phyloP scores from a whole-genome alignment of 2,329 filamentous ascomycete species.

The Cladosporium sp. region DNA sequence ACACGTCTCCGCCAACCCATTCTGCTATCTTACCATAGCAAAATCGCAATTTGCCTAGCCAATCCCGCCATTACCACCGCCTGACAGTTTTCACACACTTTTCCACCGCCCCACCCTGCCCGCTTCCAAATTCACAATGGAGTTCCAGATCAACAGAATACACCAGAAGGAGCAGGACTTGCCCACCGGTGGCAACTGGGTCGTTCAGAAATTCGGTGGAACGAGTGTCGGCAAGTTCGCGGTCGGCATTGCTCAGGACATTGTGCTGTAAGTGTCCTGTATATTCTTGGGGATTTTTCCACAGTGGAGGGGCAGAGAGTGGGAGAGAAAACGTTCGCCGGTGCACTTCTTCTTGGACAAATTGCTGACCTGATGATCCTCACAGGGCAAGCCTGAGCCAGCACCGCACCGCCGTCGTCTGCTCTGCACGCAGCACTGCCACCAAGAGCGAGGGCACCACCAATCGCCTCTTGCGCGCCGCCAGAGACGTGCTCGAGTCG shows the following conservation, averaged over 20 bases:
- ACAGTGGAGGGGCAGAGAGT: background rate
- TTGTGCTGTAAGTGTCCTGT: constrained; percentile 51
- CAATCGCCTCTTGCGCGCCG: constrained; percentile 60
- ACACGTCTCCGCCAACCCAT: too few relatives aligned
- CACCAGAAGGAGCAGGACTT: constrained; percentile 44
- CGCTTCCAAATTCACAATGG: constrained; percentile 12
- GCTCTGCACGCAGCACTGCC: constrained; percentile 89
- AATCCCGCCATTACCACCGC: background rate
- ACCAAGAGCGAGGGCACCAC: constrained; percentile 95
- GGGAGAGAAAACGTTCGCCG: background rate
- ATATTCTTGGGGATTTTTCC: background rate
- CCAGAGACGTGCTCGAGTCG: constrained; percentile 40
- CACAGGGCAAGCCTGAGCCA: constrained; percentile 50
- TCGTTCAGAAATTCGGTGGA: constrained; percentile 93
- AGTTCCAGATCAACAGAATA: constrained; percentile 29
- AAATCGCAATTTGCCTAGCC: too few relatives aligned
- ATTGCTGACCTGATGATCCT: constrained; percentile 5
- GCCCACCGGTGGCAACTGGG: constrained; percentile 57
- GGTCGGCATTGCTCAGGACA: constrained; percentile 53
- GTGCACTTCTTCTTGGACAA: constrained; percentile 2
- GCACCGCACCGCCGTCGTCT: constrained; percentile 84
- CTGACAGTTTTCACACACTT: background rate
- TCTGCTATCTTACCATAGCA: background rate
- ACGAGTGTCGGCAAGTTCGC: constrained; percentile 96
- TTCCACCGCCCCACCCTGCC: background rate